These are phyloP conservation scores for Collybia sp. DNA, from an alignment of 768 basidiomycete genomes.

Conservation along the genomic window DNA sequence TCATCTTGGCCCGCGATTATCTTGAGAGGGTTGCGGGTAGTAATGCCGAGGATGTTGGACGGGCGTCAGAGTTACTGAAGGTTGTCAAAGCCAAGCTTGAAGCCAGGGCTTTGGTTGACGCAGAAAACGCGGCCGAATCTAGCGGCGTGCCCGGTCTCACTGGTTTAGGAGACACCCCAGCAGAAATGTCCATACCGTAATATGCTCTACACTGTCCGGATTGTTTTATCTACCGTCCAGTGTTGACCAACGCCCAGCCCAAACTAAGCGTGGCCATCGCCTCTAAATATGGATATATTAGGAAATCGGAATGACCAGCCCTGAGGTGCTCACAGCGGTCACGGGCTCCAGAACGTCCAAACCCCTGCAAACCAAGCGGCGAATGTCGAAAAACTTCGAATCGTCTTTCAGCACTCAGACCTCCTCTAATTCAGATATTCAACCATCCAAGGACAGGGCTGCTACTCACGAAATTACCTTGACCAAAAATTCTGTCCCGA, in stretches of 20 bases:
- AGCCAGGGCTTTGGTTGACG: slow-evolving; percentile 14
- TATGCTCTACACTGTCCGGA: no score
- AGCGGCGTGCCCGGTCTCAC: neutral
- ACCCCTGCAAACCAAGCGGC: slow-evolving; percentile 33
- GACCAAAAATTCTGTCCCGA: slow-evolving; percentile 17
- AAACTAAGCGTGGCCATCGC: no score
- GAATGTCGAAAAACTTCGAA: slow-evolving; percentile 37
- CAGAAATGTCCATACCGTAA: slow-evolving; percentile 1
- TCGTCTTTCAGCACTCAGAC: slow-evolving; percentile 26
- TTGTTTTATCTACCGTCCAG: neutral
- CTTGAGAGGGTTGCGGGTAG: slow-evolving; percentile 70
- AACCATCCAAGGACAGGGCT: slow-evolving; percentile 8
- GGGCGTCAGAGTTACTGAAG: slow-evolving; percentile 70
- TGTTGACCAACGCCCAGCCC: no score
- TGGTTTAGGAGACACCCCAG: neutral
- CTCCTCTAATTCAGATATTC: slow-evolving; percentile 15
- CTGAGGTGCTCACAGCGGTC: slow-evolving; percentile 30
- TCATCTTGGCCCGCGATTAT: slow-evolving; percentile 68
- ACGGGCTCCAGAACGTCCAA: slow-evolving; percentile 32
- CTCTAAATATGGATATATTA: no score
- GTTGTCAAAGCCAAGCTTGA: slow-evolving; percentile 37
- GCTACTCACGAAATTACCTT: slow-evolving; percentile 13
- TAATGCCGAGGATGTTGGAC: slow-evolving; percentile 78
- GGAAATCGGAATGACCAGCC: slow-evolving; percentile 20
- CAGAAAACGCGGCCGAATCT: slow-evolving; percentile 9